Evolutionary conservation across 2,329 filamentous ascomycete species (phyloP), one percentile per base, ranked within the genome.

Genomic region (Hymenoscyphus infarciens): DNA sequence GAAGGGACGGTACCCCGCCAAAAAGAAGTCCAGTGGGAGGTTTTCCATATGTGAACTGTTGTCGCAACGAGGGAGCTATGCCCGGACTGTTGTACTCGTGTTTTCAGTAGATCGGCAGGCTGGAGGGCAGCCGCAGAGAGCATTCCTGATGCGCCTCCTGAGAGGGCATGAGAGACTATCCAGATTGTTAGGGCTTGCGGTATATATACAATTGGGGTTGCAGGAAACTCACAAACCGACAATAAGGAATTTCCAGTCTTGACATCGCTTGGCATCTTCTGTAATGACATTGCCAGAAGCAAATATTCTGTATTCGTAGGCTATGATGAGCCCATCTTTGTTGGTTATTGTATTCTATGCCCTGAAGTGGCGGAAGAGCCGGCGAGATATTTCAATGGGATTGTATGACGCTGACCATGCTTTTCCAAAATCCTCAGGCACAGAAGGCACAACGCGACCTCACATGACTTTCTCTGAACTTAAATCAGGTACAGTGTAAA

Each of bases 71-170:
- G 84, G 2, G 91, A 86, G 68, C 85, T 83, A 53, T 84, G 82
- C 57, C 86, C 86, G 38, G 91, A 91, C 76, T 98, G 95, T 75
- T 99, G 95, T 49, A 98, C 88, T 56, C 95, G 89, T 33, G 95
- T 99, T 78, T 99, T 99, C 74, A 99, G 87, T 3, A 99, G 87
- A 77, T 99, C 95, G 72, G 95, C 90, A 29, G 95, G 95, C 77
- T 99, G 95, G 16, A 99, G 85, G 61, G 98, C 87, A 64, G 96
- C 87, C 61, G 95, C 93, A 59, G 92, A 95, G 67, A 91, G 85
- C 58, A 96, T 83, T 71, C 95, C 95, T 7, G 93, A 97, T 72
- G 86, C 86, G 61, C 98, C 85, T 66, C 95, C 95, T 67, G 93
- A 94, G 69, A 88, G 78, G 76, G 98, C 96, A 79, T 98, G 95